Base-by-base conservation (phyloP, 768 basidiomycete genomes). In the Tephrocybe rancida region DNA sequence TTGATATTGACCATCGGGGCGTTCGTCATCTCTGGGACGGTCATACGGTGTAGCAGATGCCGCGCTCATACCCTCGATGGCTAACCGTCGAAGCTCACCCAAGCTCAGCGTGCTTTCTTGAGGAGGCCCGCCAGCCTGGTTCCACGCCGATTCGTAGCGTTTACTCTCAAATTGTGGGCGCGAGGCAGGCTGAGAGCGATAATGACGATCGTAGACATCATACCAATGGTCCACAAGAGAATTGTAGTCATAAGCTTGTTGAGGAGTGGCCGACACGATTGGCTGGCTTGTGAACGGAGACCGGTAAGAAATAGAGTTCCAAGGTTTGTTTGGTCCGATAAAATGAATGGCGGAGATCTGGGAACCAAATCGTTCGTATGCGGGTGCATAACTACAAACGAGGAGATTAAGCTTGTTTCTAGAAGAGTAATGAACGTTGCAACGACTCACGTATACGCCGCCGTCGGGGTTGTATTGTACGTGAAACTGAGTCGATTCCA, bases 391-490 rank as follows among this genome's bases (percentile, higher is more conserved):
- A 47, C 92, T 95, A 63, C 54, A 38, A n/a, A 59, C 29, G 63
- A 60, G 51, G 50, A 44, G 27, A 59, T 63, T 59, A 68, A 66
- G 53, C 59, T 58, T 61, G 56, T 43, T 62, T 57, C 57, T 50
- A 39, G 65, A 55, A 65, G 48, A 48, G 48, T 59, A 26, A 59
- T 61, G 42, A n/a, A n/a, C n/a, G 53, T 22, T 21, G 16, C 18
- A 39, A 50, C 56, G 29, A 84, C 91, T 78, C 64, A 95, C 89
- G 92, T 95, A 75, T 98, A 98, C 49, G 88, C 93, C 54, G 96
- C 94, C 13, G 94, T 94, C 16, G 97, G 97, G 2, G 97, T 98
- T 14, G 95, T 97, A 70, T 99, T 99, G 75, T 97, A 99, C 37
- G 87, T 92, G 73, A 98, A 99, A 67, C 94, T 94, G 61, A 99